phyloP scores from a whole-genome alignment of 1,284 basidiomycete genomes.

The Cronartium quercuum region DNA sequence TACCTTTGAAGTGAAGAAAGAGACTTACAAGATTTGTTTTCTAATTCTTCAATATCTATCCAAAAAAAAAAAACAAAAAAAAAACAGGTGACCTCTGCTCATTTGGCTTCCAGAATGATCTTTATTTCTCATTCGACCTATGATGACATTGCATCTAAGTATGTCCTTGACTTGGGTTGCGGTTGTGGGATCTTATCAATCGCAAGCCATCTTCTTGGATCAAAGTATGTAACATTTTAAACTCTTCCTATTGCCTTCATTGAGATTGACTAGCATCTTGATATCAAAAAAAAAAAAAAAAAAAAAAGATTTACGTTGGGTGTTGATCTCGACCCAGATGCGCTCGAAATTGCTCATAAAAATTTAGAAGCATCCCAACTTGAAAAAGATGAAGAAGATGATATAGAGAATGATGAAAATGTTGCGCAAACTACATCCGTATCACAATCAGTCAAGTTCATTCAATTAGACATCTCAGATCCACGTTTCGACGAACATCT shows the following conservation, averaged over 20 bases:
- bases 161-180: constrained; percentile 16
- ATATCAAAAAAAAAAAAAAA: not conserved
- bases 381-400: not conserved
- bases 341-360: not conserved
- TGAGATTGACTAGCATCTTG: not conserved
- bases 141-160: constrained; percentile 13
- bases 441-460: not conserved
- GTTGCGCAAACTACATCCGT: not conserved
- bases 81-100: constrained; percentile 29
- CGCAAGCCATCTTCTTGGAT: not conserved
- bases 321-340: constrained; percentile 3
- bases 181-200: constrained; percentile 25
- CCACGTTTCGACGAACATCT: not conserved
- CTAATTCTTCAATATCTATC: not conserved
- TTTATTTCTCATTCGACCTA: constrained; percentile 21
- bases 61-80: too few relatives aligned
- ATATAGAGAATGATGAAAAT: not conserved
- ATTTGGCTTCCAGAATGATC: constrained; percentile 24
- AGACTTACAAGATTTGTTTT: not conserved
- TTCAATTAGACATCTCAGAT: not conserved
- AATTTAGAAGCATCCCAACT: not conserved
- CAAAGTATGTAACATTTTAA: not conserved
- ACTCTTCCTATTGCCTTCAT: not conserved
- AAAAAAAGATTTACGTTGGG: constrained; percentile 2
- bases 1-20: not conserved